Base-by-base conservation (phyloP, 2,329 filamentous ascomycete genomes). In the Colletotrichum cuscutae region DNA sequence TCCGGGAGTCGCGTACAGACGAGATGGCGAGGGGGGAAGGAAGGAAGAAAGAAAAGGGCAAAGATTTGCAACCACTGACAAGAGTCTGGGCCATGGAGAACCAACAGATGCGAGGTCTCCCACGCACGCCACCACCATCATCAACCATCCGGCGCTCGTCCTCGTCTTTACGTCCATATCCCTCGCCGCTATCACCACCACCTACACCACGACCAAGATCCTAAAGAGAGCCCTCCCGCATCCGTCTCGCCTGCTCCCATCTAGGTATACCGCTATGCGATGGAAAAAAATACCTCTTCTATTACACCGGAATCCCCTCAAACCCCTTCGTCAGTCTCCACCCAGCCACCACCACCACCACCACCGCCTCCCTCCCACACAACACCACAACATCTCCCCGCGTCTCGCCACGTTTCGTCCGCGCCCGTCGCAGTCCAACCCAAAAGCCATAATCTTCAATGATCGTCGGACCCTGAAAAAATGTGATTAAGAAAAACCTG, bases 401-500 rank as follows among this genome's bases (percentile, higher is more conserved):
- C 63, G 28, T 35, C 60, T 64, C 32, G 58, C 46, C 60, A 19
- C 67, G 67, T 70, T 70, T 65, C 22, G 60, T 24, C 42, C 35
- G 67, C 35, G 53, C 28, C 37, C 60, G 28, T 42, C 54, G 62
- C 42, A 30, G 24, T 59, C 60, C 53, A 70, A 54, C 67, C 60
- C 67, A 49, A 58, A 58, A 35, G 54, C 59, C 66, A 37, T 54
- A 72, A 72, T 70, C 70, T 70, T 72, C 70, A 70, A 52, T 49
- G 70, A 72, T 72, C 66, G 70, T 70, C 66, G 70, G 70, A 72
- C 70, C 70, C 70, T 72, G 70, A 52, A 72, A 59, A 32, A 46
- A 35, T 5, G 12, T 32, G 9, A 35, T 11, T 30, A 11, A 68
- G 8, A 24, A 54, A 68, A 52, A 61, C 35, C 63, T 65, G 24